These are phyloP conservation scores for Desmodesmus armatus DNA, from an alignment of 139 green algal genomes.

Conservation along the genomic window DNA sequence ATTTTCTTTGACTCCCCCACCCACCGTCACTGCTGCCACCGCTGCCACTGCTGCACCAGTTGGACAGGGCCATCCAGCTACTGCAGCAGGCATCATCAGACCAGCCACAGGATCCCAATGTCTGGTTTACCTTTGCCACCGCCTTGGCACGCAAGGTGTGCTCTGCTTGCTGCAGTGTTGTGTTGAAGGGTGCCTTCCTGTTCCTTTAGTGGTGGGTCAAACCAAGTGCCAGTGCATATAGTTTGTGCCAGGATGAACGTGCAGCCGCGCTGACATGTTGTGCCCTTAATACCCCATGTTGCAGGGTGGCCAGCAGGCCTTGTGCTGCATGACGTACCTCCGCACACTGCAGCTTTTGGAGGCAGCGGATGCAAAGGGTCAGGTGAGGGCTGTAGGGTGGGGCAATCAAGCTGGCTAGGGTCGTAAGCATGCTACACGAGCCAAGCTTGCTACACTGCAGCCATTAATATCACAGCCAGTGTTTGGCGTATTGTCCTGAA, in stretches of 20 bases:
- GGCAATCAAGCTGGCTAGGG: neutral
- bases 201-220: neutral
- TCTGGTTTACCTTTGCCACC: slow-evolving; percentile 20
- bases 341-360: slow-evolving; percentile 23
- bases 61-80: neutral
- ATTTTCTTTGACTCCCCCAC: no score
- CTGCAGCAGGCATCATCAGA: neutral
- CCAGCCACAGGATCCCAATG: neutral
- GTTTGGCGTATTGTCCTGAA: no score
- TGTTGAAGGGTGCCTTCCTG: neutral
- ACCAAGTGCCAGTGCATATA: no score
- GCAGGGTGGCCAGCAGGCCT: neutral
- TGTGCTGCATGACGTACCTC: neutral
- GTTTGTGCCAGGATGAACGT: neutral
- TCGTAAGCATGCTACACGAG: neutral
- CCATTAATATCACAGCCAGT: no score
- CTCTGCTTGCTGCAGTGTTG: neutral
- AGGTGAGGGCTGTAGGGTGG: neutral
- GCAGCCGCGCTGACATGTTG: neutral
- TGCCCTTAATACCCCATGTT: neutral
- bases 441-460: neutral
- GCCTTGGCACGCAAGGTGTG: neutral
- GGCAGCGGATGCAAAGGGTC: neutral
- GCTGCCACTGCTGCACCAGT: slow-evolving; percentile 1
- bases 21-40: neutral